A percentile compares a stretch with the other conserved stretches of the same genome.
Evolutionary conservation across 1,284 basidiomycete genomes (phyloP).

Genomic region (Boletus mariae): DNA sequence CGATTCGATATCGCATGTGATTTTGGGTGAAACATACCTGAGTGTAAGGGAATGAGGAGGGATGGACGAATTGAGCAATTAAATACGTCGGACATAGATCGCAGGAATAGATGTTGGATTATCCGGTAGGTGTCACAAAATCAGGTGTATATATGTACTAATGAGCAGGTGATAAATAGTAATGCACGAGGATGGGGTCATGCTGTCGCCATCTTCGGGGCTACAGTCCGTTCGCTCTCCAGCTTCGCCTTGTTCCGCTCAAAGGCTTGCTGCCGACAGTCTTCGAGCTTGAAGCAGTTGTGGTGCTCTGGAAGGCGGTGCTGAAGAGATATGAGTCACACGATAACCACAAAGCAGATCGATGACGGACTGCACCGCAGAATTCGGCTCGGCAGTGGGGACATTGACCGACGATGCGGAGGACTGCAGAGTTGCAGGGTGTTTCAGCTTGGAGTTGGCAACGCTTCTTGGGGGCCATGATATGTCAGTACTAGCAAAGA

Average conservation of each 20-base stretch:
- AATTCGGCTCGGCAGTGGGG: slow-evolving; percentile 73
- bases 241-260: slow-evolving; percentile 82
- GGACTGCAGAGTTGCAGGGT: slow-evolving; percentile 71
- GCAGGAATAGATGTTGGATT: slow-evolving; percentile 12
- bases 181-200: slow-evolving; percentile 37
- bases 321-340: slow-evolving; percentile 37
- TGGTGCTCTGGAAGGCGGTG: slow-evolving; percentile 84
- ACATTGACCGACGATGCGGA: slow-evolving; percentile 80
- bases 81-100: slow-evolving; percentile 3
- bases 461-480: slow-evolving; percentile 79
- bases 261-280: slow-evolving; percentile 81
- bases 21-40: slow-evolving; percentile 16
- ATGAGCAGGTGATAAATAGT: slow-evolving; percentile 28
- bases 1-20: slow-evolving; percentile 21
- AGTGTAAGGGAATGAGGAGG: neutral
- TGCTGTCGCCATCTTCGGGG: slow-evolving; percentile 77
- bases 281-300: slow-evolving; percentile 71
- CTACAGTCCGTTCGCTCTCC: slow-evolving; percentile 82
- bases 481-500: neutral
- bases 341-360: slow-evolving; percentile 3
- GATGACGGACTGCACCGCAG: slow-evolving; percentile 65
- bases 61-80: neutral
- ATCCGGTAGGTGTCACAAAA: slow-evolving; percentile 19
- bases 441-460: slow-evolving; percentile 69
- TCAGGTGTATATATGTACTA: slow-evolving; percentile 14